Percentiles rank a stretch among this genome's conserved stretches.
phyloP scores from a whole-genome alignment of 768 basidiomycete species.

The Tephrocybe sp. region DNA sequence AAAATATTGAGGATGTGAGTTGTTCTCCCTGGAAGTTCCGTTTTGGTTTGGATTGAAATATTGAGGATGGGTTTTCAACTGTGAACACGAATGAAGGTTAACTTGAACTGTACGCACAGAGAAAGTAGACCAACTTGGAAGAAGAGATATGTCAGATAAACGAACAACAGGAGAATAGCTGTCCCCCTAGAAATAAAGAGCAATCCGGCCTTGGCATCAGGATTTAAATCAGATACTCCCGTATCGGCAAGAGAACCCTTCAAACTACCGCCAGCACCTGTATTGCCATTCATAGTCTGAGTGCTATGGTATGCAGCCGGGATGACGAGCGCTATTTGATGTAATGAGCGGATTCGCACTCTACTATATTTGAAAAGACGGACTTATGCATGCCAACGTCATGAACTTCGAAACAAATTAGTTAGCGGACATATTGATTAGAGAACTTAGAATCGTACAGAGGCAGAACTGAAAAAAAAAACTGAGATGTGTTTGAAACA shows the following conservation, averaged over 20 bases:
- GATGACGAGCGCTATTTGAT: constrained; percentile 66
- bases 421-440: constrained; percentile 6
- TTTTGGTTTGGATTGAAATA: constrained; percentile 43
- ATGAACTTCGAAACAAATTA: constrained; percentile 49
- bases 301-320: constrained; percentile 81
- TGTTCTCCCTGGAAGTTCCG: no score
- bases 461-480: constrained; percentile 38
- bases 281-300: constrained; percentile 12
- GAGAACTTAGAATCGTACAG: constrained; percentile 26
- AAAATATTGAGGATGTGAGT: constrained; percentile 71
- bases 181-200: constrained; percentile 80
- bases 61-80: constrained; percentile 72
- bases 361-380: constrained; percentile 20
- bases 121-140: constrained; percentile 58
- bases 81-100: constrained; percentile 5
- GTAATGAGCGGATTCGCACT: neutral
- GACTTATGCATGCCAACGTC: constrained; percentile 85
- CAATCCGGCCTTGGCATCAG: constrained; percentile 43
- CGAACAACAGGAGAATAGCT: constrained; percentile 65
- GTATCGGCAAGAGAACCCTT: neutral
- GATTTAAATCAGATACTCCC: constrained; percentile 18
- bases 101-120: neutral
- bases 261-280: constrained; percentile 8
- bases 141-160: constrained; percentile 72
- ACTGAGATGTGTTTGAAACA: constrained; percentile 4